Evolutionary conservation across 371 early-diverging fungal species (phyloP), one percentile per base, ranked within the genome.

Genomic region (Cokeromyces recurvatus): DNA sequence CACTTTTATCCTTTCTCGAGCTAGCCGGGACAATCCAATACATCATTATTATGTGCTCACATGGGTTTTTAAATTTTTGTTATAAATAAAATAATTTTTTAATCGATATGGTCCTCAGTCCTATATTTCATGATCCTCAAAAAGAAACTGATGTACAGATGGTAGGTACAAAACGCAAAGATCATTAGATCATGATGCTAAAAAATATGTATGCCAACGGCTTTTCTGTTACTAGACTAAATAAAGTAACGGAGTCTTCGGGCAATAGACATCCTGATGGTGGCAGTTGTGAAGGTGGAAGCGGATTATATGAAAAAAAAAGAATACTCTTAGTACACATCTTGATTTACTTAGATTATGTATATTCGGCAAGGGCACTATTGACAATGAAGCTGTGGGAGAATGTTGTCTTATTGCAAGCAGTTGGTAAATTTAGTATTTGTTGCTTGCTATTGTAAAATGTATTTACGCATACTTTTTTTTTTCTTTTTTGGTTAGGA

Each of bases 121-220:
- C 50, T 16, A 41, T 49, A 21, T 48, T 48, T 22, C 48, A 48
- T 48, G 48, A 48, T 40, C 48, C 40, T 2, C 40, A 49, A 49
- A n/a, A 49, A 42, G 27, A 49, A 49, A 36, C 32, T 38, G 44
- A 37, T 47, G 42, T 47, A 47, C 54, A 53, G 42, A 38, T 47
- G 54, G 54, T 47, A 53, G 43, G 54, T 46, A 19, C 38, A 43
- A n/a, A 51, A 51, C 51, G 44, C 32, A 51, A 51, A 36, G 38
- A 43, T 51, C 38, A 25, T 43, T 20, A 31, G 38, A 47, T 47
- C 32, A n/a, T n/a, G n/a, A n/a, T n/a, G n/a, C n/a, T n/a, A n/a
- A n/a, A n/a, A 47, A 43, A 46, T 37, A 46, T 42, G 35, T 37
- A 46, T 4, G 32, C 43, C 6, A 47, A 53, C 48, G 37, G 47